These are phyloP conservation scores for Verticillium alfalfae DNA, from an alignment of 2,329 filamentous ascomycete species.

Conservation along the genomic window DNA sequence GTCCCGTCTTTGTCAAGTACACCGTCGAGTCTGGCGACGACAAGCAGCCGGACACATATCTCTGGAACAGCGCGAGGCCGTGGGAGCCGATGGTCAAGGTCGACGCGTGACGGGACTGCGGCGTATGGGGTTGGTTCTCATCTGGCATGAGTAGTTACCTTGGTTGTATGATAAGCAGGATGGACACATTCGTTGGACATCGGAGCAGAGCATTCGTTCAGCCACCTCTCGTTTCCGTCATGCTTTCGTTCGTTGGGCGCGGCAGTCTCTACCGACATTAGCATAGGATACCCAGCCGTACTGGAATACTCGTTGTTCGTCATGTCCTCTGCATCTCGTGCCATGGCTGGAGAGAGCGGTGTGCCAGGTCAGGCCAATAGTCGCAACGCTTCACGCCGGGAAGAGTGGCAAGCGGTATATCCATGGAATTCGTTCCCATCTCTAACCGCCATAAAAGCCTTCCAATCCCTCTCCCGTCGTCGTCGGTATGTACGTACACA, in stretches of 20 bases:
- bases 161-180: background rate
- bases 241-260: background rate
- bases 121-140: background rate
- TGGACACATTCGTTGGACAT: background rate
- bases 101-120: constrained; percentile 16
- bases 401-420: background rate
- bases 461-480: background rate
- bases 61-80: constrained; percentile 33
- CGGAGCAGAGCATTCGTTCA: background rate
- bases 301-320: background rate
- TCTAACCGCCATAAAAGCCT: background rate
- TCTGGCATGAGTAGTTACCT: background rate
- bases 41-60: constrained; percentile 26
- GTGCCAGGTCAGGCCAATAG: background rate
- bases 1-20: constrained; percentile 28
- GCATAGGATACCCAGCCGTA: background rate
- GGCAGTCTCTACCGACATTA: background rate
- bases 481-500: constrained; percentile 1
- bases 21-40: constrained; percentile 21
- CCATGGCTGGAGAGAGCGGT: background rate
- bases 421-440: constrained; percentile 26
- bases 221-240: background rate
- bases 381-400: background rate
- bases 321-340: background rate
- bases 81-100: constrained; percentile 39